Base-by-base conservation (phyloP, 2,329 filamentous ascomycete genomes). In the Botrytis paeoniae region DNA sequence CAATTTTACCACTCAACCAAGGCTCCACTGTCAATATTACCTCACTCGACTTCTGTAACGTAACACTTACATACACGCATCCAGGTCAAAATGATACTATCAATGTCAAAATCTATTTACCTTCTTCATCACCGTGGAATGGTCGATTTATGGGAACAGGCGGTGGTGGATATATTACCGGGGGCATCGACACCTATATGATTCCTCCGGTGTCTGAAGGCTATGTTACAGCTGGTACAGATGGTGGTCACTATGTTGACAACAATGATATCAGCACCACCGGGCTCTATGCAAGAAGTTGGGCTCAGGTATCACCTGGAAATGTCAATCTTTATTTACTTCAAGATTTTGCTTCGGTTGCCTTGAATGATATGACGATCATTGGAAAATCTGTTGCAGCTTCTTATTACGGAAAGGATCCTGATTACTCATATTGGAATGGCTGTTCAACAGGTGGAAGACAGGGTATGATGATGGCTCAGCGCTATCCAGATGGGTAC, bases 401-500 rank as follows among this genome's bases (percentile, higher is more conserved):
- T 48, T 76, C 77, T 10, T 84, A 79, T 72, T 84, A 82, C 74
- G 78, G 80, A 7, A 74, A 74, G 25, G 69, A 76, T 20, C 79
- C 81, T 0, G 75, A 78, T 3, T 83, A 80, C 72, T 83, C 81
- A 1, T 84, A 84, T 72, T 84, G 77, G 76, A 78, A 76, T 72
- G 82, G 83, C 10, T 83, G 83, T 73, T 83, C 81, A 25, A 80
- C 77, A 14, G 83, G 82, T 37, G 82, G 83, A 14, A 69, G 82
- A 35, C 81, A 83, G 71, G 82, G 81, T 3, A 71, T 82, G 20
- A 81, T 81, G 78, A 69, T 78, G 16, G 82, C 82, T 4, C 82
- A 85, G 71, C 74, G 79, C 7, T 84, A 80, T 71, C 81, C 83
- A 1, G 71, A 77, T 0, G 77, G 78, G 4, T 84, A 81, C 65